Base-by-base conservation (phyloP, 2,329 filamentous ascomycete genomes). In the Escovopsis sp. region DNA sequence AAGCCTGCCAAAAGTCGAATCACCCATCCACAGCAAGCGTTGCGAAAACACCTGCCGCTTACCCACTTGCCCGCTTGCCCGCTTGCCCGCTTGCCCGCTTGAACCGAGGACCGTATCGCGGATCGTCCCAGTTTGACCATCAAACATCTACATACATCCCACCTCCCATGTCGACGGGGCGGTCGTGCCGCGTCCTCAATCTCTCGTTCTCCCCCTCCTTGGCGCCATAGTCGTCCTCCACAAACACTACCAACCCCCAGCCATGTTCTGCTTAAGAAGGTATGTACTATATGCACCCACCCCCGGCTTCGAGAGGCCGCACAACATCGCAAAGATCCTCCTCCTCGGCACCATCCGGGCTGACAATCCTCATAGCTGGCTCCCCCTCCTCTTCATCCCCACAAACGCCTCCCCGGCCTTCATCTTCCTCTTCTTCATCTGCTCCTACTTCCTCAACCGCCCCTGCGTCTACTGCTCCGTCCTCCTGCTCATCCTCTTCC, bases 401-500 rank as follows among this genome's bases (percentile, higher is more conserved):
- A 85, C 85, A 46, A 87, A 88, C 60, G 82, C 85, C 52, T 87
- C 83, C 45, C 85, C 85, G 26, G 74, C 84, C 55, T 88, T 89
- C 67, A 85, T 91, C 60, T 77, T 89, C 65, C 75, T 86, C 64
- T 86, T 91, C 71, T 82, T 98, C 67, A 73, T 86, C 50, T 86
- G 88, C 62, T 94, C 88, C 50, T 96, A 94, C 70, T 85, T 94
- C 65, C 80, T 98, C 55, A 94, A 95, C 66, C 81, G 89, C 43
- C 91, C 91, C 42, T 98, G 91, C 68, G 82, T 94, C 53, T 98
- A 98, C 73, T 98, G 91, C 75, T 94, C 87, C 47, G 80, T 95
- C 48, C 82, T 98, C 42, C 85, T 98, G 39, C 75, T 94, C 50
- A 87, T 96, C 53, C 85, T 98, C 53, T 94, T 95, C 68, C 75